Evolutionary conservation across 2,329 filamentous ascomycete species (phyloP), one percentile per base, ranked within the genome.

Genomic region (Akanthomyces lecanii): DNA sequence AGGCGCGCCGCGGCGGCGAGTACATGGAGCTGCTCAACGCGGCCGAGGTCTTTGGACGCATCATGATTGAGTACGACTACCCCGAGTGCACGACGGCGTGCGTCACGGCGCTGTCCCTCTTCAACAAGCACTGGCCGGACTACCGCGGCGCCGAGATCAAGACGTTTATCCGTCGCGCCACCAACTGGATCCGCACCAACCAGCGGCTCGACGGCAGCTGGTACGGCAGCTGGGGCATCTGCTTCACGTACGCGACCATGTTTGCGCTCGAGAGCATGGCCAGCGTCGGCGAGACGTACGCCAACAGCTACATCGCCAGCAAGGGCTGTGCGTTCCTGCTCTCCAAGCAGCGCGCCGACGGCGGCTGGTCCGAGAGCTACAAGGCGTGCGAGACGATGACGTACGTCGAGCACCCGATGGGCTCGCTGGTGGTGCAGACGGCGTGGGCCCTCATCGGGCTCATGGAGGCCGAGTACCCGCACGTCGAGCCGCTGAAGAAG

Each of bases 11-110:
- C 30, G 94, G 89, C 2, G 89, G 90, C 11, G 82, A 90, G 67
- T 85, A 84, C 67, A 75, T 98, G 67, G 95, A 99, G 75, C 82
- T 88, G 73, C 84, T 99, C 50, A 99, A 99, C 71, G 94, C 94
- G 0, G 95, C 95, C 1, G 95, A 99, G 74, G 93, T 99, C 0
- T 99, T 99, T 74, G 93, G 92, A 16, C 85, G 88, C 23, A 99
- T 99, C 77, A 99, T 99, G 95, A 89, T 99, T 61, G 94, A 98
- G 72, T 99, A 99, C 74, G 92, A 97, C 74, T 98, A 99, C 71
- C 92, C 94, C 0, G 95, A 99, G 75, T 99, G 95, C 79, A 99
- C 95, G 0, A 98, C 95, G 2, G 93, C 95, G 0, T 92, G 92
- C 36, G 90, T 99, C 4, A 97, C 91, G 1, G 92, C 91, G 0